Evolutionary conservation across 495 filamentous ascomycete species (phyloP).

Genomic region (Alectoria sarmentosa): DNA sequence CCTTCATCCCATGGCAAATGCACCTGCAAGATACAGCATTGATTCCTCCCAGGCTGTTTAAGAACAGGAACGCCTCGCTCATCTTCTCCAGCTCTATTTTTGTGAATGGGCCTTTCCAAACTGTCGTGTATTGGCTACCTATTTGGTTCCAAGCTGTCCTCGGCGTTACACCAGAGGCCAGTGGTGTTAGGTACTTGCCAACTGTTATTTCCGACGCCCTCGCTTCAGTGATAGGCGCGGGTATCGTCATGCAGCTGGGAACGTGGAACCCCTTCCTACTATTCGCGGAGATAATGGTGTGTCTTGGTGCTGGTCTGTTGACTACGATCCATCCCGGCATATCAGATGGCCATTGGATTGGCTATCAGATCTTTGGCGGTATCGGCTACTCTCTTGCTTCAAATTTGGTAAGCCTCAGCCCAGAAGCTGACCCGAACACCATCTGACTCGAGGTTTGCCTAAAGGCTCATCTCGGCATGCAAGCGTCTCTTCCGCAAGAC

Average conservation of each 20-base stretch:
- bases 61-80: too few relatives aligned
- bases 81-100: too few relatives aligned
- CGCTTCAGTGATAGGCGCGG: not conserved
- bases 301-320: too few relatives aligned
- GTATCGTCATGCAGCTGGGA: conserved; percentile 8
- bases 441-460: not conserved
- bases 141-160: conserved; percentile 27
- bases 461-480: conserved; percentile 28
- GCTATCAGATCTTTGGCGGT: conserved; percentile 20
- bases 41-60: too few relatives aligned
- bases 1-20: too few relatives aligned
- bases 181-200: conserved; percentile 8
- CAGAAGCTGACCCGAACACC: too few relatives aligned
- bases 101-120: conserved; percentile 8
- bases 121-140: conserved; percentile 22
- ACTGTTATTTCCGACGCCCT: conserved; percentile 8
- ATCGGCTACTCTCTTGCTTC: conserved; percentile 13
- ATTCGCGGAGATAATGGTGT: not conserved
- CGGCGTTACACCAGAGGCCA: conserved; percentile 14
- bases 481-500: conserved; percentile 25
- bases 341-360: conserved; percentile 17
- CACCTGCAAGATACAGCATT: too few relatives aligned
- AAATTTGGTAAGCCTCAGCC: conserved; percentile 9
- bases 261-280: conserved; percentile 6
- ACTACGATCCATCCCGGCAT: too few relatives aligned